Evolutionary conservation across 2,329 filamentous ascomycete genomes (phyloP).

Genomic region (Trichoderma koningii): DNA sequence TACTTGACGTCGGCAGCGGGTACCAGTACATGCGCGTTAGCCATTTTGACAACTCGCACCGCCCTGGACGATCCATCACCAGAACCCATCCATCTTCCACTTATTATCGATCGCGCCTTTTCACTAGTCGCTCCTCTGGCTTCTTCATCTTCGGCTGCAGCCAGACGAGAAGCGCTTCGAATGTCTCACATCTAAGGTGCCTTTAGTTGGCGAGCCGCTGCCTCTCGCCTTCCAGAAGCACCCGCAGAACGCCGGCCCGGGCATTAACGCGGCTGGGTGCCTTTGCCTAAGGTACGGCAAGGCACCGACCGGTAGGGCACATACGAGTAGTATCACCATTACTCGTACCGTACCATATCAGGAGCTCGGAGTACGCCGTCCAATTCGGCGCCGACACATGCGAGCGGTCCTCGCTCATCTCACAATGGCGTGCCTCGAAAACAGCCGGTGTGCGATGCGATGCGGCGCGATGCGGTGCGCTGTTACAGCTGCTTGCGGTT

Average conservation of each 20-base stretch:
- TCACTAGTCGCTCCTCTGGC: not conserved
- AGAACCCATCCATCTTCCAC: not conserved
- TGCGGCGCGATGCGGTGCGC: not conserved
- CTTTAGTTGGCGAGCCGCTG: not conserved
- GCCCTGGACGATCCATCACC: not conserved
- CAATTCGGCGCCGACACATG: slow-evolving; percentile 14
- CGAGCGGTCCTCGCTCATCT: slow-evolving; percentile 25
- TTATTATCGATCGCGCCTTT: slow-evolving; percentile 10
- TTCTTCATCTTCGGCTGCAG: slow-evolving; percentile 17
- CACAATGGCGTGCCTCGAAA: slow-evolving; percentile 9
- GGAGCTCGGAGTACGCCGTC: slow-evolving; percentile 15
- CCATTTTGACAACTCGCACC: not conserved
- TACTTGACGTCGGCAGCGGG: not conserved
- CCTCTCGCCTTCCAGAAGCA: slow-evolving; percentile 15
- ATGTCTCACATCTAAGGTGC: slow-evolving; percentile 6
- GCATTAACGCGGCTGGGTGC: not conserved
- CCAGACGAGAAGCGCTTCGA: slow-evolving; percentile 8
- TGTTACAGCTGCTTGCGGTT: no score
- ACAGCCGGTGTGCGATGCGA: not conserved
- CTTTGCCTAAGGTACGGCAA: no score
- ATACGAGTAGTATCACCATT: no score
- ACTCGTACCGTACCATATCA: not conserved
- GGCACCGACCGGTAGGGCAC: no score
- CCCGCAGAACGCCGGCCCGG: not conserved
- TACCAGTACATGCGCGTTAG: not conserved